phyloP scores from a whole-genome alignment of 2,329 filamentous ascomycete species.

The Clarireedia paspali region DNA sequence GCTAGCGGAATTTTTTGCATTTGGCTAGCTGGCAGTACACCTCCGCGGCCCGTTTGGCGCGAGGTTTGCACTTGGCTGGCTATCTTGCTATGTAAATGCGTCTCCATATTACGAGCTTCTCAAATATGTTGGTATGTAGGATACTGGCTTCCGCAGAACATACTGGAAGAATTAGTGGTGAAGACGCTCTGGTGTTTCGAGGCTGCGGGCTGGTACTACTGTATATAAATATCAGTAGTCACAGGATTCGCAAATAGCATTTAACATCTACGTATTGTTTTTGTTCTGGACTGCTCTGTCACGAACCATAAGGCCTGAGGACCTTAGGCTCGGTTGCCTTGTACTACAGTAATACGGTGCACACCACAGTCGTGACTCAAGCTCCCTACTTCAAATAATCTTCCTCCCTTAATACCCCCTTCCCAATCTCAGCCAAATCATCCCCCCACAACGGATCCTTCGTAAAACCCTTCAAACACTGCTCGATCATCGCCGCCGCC shows the following conservation, averaged over 20 bases:
- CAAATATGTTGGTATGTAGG: constrained; percentile 53
- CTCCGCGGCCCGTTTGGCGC: constrained; percentile 50
- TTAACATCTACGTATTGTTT: no score
- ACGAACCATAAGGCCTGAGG: no score
- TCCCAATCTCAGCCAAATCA: background rate
- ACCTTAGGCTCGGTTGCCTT: no score
- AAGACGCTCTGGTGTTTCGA: background rate
- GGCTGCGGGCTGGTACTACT: background rate
- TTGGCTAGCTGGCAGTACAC: constrained; percentile 42
- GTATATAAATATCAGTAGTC: no score
- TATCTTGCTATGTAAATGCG: constrained; percentile 71
- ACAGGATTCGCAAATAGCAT: no score
- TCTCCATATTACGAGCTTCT: constrained; percentile 65
- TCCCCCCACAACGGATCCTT: background rate
- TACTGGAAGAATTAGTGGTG: background rate
- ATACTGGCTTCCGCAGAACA: background rate
- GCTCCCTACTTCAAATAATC: background rate
- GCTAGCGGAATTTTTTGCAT: constrained; percentile 35
- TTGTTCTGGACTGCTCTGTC: no score
- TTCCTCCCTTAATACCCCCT: background rate
- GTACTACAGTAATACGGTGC: no score
- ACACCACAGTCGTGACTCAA: background rate
- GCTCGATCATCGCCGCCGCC: constrained; percentile 37
- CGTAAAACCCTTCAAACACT: constrained; percentile 15
- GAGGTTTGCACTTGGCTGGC: constrained; percentile 45